Evolutionary conservation across 2,329 filamentous ascomycete genomes (phyloP), one percentile per base, ranked within the genome.

Genomic region (Camptophora hylomeconis): DNA sequence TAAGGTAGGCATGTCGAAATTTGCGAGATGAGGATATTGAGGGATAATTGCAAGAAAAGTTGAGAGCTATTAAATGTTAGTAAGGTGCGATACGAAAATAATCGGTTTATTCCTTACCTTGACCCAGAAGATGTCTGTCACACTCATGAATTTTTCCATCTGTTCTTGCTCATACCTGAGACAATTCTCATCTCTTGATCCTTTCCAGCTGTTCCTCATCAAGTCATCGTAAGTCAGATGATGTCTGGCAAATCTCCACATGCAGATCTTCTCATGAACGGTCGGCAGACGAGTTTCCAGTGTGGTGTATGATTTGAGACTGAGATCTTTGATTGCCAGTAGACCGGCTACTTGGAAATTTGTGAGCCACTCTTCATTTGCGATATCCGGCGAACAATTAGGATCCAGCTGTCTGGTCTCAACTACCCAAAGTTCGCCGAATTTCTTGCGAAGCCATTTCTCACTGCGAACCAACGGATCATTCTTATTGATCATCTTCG

Each of bases 101-200:
- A 17, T 13, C 14, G 12, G 5, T 17, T 17, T 3, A 22, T 20
- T 27, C 38, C 54, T 42, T 50, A 61, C 58, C 51, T 55, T 60
- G 35, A 65, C 54, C 61, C 61, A 65, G 39, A 65, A 65, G 26
- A 65, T 48, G 47, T 60, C 59, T 32, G 61, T 53, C 57, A 65
- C 59, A 16, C 50, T 50, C 38, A 58, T 57, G 46, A 63, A 65
- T 42, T 61, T 65, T 17, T 26, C 22, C 18, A n/a, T n/a, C n/a
- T n/a, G n/a, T n/a, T n/a, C n/a, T n/a, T n/a, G n/a, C n/a, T n/a
- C n/a, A n/a, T n/a, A n/a, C 26, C 19, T 18, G 21, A 15, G 9
- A 26, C 12, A 8, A 13, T 13, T 20, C 26, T 24, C 17, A 31
- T 24, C 29, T 31, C 23, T 12, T 18, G 15, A 13, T 16, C 22